Conservation (phyloP, 2,329 filamentous ascomycete species). For the Dothistroma septosporum region DNA sequence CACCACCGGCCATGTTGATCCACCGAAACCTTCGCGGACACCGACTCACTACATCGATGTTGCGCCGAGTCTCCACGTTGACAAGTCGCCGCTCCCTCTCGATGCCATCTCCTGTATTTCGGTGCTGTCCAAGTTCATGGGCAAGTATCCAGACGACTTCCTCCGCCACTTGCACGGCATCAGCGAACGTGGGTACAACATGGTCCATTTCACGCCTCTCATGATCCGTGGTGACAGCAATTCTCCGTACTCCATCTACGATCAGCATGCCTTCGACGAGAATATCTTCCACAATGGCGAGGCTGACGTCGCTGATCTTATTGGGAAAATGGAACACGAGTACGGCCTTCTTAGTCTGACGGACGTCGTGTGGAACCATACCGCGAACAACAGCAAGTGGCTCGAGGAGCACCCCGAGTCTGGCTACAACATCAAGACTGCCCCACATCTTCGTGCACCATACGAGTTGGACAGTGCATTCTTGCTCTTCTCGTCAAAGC, state of each 20-base stretch:
- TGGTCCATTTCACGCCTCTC: slow-evolving; percentile 96
- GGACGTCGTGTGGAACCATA: slow-evolving; percentile 97
- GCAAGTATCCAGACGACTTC: slow-evolving; percentile 84
- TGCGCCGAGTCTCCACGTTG: slow-evolving; percentile 71
- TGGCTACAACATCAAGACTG: slow-evolving; percentile 89
- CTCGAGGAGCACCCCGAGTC: slow-evolving; percentile 89
- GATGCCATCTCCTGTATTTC: slow-evolving; percentile 89
- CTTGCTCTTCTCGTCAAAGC: slow-evolving; percentile 58
- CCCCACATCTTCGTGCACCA: slow-evolving; percentile 64
- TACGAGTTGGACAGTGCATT: slow-evolving; percentile 75
- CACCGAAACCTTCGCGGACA: slow-evolving; percentile 55
- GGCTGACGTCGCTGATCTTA: slow-evolving; percentile 70
- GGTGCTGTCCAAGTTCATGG: slow-evolving; percentile 96
- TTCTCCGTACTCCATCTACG: slow-evolving; percentile 93
- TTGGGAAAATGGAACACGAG: slow-evolving; percentile 76
- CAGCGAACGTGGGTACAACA: slow-evolving; percentile 90
- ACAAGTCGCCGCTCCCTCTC: slow-evolving; percentile 70
- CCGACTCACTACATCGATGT: slow-evolving; percentile 90
- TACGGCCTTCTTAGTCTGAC: slow-evolving; percentile 83
- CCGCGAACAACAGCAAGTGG: slow-evolving; percentile 92
- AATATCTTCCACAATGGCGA: slow-evolving; percentile 79
- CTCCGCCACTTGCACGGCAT: slow-evolving; percentile 84
- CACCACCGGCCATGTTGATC: slow-evolving; percentile 52
- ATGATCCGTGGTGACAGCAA: slow-evolving; percentile 86
- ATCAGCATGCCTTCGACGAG: slow-evolving; percentile 84